Base-by-base conservation (phyloP, 805 yeast genomes). In the Ogataea methanolica region DNA sequence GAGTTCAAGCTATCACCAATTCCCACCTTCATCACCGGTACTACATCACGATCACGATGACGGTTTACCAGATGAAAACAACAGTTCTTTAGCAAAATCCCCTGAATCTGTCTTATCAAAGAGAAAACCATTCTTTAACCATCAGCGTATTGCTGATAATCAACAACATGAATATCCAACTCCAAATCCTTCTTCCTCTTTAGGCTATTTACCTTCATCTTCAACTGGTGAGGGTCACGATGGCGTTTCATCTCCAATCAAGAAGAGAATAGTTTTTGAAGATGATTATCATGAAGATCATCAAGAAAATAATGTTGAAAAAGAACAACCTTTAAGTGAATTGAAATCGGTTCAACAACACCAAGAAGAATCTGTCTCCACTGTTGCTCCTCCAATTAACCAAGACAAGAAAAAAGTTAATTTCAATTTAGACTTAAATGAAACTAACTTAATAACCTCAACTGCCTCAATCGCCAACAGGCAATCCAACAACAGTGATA, bases 121-220 rank as follows among this genome's bases (percentile, higher is more conserved):
- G 41, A 39, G n/a, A 26, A 16, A 21, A 6, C 26, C 12, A 3
- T 39, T 22, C 38, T 26, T 33, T 22, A 39, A 44, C 14, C 37
- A 15, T 12, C 45, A 35, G n/a, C 34, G 33, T 37, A 23, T 21
- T 31, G 9, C 23, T 19, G 21, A 33, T n/a, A 35, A 14, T 51
- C 52, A 19, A 3, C 12, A 40, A 6, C 46, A 50, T 22, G 70
- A 70, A 9, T 82, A 81, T 56, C 88, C 88, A 12, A 84, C 90
- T 1, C 92, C 92, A 19, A 78, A 81, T 54, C 90, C 92, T 0
- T 83, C 89, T 1, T 78, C 83, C 1, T 73, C 79, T 6, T 56
- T 69, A 6, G 80, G 79, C 12, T 56, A 57, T 29, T 45, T 57
- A 0, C 55, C 57, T 9, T 54, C 57, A 6, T 54, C 57, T 31